These are phyloP conservation scores for Vaccinium darrowii DNA, from an alignment of 148 eudicot genomes.

Conservation along the genomic window DNA sequence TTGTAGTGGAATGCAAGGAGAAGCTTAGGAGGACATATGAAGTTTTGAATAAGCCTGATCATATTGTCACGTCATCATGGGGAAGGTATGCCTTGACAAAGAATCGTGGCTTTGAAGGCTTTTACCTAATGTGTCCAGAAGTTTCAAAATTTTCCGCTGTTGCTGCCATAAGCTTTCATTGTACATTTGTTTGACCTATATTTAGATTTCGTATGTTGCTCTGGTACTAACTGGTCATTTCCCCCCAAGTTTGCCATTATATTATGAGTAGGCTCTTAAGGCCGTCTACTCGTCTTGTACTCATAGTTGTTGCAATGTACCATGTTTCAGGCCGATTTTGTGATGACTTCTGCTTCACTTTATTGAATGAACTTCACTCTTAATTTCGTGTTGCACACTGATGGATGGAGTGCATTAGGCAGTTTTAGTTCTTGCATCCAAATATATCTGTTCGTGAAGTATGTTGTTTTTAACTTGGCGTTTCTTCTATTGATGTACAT, in stretches of 20 bases:
- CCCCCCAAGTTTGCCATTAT: neutral
- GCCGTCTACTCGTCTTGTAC: neutral
- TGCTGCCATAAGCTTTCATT: neutral
- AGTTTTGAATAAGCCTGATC: conserved; percentile 41
- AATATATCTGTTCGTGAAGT: neutral
- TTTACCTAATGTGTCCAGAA: neutral
- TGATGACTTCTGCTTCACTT: neutral
- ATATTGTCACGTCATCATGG: conserved; percentile 41
- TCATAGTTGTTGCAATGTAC: neutral
- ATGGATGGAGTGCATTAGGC: neutral
- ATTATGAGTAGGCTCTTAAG: neutral
- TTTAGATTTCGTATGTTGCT: neutral
- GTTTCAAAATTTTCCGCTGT: neutral
- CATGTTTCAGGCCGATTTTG: too few relatives aligned
- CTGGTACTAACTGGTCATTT: neutral
- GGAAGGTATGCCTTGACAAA: conserved; percentile 48
- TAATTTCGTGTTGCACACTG: neutral
- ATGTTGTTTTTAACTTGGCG: neutral
- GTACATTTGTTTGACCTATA: neutral
- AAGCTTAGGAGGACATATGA: conserved; percentile 34
- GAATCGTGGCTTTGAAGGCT: neutral
- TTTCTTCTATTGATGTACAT: neutral
- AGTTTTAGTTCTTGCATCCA: neutral
- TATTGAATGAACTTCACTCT: neutral
- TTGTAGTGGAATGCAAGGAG: conserved; percentile 33